Conservation (phyloP, 139 green algal genomes). For the Coelastrella sp. region DNA sequence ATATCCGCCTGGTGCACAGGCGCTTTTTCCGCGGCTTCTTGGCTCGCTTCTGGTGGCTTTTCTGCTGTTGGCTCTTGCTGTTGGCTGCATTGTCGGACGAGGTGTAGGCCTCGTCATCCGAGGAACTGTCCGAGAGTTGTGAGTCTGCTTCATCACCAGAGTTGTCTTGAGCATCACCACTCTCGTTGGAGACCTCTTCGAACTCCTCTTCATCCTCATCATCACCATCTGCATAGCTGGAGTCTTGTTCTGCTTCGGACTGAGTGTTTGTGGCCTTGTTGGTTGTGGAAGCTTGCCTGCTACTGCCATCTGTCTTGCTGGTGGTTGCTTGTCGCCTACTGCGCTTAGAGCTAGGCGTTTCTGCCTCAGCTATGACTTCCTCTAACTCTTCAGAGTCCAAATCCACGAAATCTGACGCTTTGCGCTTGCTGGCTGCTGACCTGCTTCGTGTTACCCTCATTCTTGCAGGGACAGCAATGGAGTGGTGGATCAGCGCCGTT, state of each 20-base stretch:
- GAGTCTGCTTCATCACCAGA: background rate
- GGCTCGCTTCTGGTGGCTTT: too few relatives aligned
- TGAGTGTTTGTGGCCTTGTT: too few relatives aligned
- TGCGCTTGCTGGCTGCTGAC: background rate
- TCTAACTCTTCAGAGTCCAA: slow-evolving; percentile 28
- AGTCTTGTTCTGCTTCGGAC: background rate
- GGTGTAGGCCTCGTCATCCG: background rate
- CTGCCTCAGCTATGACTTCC: background rate
- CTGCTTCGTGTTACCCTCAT: slow-evolving; percentile 1
- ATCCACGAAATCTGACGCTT: background rate
- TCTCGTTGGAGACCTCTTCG: background rate
- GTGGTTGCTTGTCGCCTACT: background rate
- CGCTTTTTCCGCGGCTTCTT: slow-evolving; percentile 24
- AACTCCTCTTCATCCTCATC: background rate
- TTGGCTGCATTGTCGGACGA: background rate
- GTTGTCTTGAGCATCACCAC: too few relatives aligned
- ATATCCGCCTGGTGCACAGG: background rate
- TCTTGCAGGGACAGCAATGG: too few relatives aligned
- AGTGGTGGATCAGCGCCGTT: too few relatives aligned
- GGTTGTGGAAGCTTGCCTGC: background rate
- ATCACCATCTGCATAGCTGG: background rate
- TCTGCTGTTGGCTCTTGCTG: background rate
- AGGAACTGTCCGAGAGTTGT: background rate
- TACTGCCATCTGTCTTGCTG: background rate
- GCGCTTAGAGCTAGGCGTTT: background rate